Conservation (phyloP, 345 rosid species). For the Iberis pinnata region DNA sequence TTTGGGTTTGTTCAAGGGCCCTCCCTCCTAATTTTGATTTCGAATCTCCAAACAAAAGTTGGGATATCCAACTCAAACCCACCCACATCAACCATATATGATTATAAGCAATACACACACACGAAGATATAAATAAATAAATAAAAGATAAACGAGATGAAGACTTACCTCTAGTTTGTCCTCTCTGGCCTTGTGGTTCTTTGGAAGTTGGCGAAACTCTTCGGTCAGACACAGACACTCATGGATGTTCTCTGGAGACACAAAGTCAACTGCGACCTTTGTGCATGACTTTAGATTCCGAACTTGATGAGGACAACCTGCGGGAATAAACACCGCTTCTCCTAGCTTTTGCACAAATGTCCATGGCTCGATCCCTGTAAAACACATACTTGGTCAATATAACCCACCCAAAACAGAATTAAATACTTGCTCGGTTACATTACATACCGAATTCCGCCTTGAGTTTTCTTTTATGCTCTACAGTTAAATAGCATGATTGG, state of each 20-base stretch:
- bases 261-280: slow-evolving; percentile 87
- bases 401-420: too few relatives aligned
- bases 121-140: not conserved
- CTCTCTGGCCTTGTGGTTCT: slow-evolving; percentile 72
- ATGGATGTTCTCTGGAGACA: slow-evolving; percentile 71
- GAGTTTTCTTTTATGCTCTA: not conserved
- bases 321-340: slow-evolving; percentile 90
- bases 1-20: slow-evolving; percentile 1
- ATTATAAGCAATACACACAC: not conserved
- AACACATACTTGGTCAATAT: not conserved
- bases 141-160: not conserved
- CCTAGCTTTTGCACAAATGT: slow-evolving; percentile 78
- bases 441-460: not conserved
- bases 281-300: slow-evolving; percentile 94
- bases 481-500: not conserved
- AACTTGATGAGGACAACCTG: slow-evolving; percentile 98
- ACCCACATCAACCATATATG: slow-evolving; percentile 1
- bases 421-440: too few relatives aligned
- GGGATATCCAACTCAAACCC: too few relatives aligned
- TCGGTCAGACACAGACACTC: slow-evolving; percentile 74
- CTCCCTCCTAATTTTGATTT: not conserved
- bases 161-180: slow-evolving; percentile 80
- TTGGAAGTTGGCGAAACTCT: slow-evolving; percentile 83
- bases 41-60: too few relatives aligned
- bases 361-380: slow-evolving; percentile 80